These are phyloP conservation scores for Hepatocystis sp. DNA, from an alignment of 169 alveolate species.

Conservation along the genomic window DNA sequence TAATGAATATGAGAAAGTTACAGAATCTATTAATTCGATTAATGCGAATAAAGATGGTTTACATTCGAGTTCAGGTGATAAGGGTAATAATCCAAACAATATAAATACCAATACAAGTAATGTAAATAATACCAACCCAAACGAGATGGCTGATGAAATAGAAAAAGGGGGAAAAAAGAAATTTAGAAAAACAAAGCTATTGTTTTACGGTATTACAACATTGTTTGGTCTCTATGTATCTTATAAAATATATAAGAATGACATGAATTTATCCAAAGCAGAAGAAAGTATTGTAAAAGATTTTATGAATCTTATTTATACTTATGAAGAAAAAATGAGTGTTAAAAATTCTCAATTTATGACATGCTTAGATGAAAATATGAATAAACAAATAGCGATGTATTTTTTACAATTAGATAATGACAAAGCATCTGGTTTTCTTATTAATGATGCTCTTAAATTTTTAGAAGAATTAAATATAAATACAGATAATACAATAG, in stretches of 20 bases:
- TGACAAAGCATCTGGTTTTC: conserved; percentile 59
- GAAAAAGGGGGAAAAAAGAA: no score
- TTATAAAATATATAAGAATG: conserved; percentile 57
- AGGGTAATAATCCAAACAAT: neutral
- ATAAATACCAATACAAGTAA: neutral
- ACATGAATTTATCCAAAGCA: conserved; percentile 68
- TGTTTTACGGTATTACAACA: no score
- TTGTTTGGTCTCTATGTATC: no score
- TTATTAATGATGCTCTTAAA: conserved; percentile 46
- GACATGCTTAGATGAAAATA: conserved; percentile 46
- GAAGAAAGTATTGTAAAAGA: conserved; percentile 63
- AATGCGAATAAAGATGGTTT: neutral
- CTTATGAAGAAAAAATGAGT: conserved; percentile 60
- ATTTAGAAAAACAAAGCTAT: no score
- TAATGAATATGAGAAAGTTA: no score
- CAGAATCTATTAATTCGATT: no score
- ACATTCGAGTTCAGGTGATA: neutral
- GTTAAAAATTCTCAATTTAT: conserved; percentile 45
- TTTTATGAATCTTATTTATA: conserved; percentile 18
- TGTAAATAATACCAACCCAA: neutral
- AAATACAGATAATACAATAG: conserved; percentile 46
- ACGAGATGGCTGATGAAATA: neutral
- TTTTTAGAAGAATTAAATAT: conserved; percentile 55
- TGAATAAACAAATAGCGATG: conserved; percentile 66
- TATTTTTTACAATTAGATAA: conserved; percentile 66